Conservation (phyloP, 2,329 filamentous ascomycete genomes). For the Penicillium sp. region DNA sequence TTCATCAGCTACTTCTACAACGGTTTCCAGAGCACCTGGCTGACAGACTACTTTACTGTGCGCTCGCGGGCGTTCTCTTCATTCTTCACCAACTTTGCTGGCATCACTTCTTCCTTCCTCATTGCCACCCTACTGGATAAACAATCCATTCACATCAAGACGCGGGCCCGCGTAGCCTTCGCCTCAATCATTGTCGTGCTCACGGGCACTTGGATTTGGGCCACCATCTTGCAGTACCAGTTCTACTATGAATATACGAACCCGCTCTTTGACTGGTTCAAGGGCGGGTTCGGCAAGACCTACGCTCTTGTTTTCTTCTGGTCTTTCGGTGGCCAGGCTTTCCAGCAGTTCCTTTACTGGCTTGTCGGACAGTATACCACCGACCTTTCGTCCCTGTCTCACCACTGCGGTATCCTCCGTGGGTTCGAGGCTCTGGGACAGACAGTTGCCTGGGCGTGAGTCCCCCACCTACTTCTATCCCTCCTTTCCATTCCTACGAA, state of each 20-base stretch:
- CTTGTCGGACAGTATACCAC: slow-evolving; percentile 20
- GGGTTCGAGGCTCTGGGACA: slow-evolving; percentile 21
- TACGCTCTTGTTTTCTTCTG: slow-evolving; percentile 21
- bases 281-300: slow-evolving; percentile 16
- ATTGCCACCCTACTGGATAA: slow-evolving; percentile 17
- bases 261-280: slow-evolving; percentile 21
- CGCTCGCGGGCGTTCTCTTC: slow-evolving; percentile 20
- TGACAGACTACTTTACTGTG: slow-evolving; percentile 20
- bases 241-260: slow-evolving; percentile 13
- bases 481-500: too few species aligned
- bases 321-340: slow-evolving; percentile 19
- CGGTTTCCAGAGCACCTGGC: slow-evolving; percentile 22
- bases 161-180: slow-evolving; percentile 19
- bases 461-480: too few species aligned
- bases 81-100: slow-evolving; percentile 21
- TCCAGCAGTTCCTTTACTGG: slow-evolving; percentile 23
- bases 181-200: slow-evolving; percentile 13
- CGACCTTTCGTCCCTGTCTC: slow-evolving; percentile 19
- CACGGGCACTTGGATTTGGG: slow-evolving; percentile 20
- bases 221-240: slow-evolving; percentile 17
- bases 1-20: slow-evolving; percentile 29
- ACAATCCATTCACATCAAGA: slow-evolving; percentile 20
- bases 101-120: slow-evolving; percentile 18
- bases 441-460: slow-evolving; percentile 21
- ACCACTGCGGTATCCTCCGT: slow-evolving; percentile 20